A percentile compares a stretch with the other conserved stretches of the same genome.
These are phyloP conservation scores for Pistacia integerrima DNA, from an alignment of 345 rosid genomes.

Conservation along the genomic window DNA sequence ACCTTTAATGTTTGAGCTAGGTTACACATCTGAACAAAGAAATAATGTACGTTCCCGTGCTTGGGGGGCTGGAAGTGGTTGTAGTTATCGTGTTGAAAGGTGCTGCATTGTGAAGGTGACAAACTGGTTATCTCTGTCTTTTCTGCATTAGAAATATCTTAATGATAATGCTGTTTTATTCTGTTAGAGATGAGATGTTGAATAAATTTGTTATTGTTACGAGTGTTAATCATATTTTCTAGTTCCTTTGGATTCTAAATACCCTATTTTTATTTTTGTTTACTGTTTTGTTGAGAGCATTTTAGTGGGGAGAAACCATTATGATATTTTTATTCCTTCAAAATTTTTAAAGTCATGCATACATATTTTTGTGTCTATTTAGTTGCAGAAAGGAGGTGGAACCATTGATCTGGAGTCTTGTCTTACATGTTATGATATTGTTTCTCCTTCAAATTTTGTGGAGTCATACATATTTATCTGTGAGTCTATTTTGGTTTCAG, in stretches of 20 bases:
- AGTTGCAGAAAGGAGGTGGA: constrained; percentile 94
- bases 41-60: constrained; percentile 99
- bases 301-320: background rate
- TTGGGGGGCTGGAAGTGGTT: constrained; percentile 99
- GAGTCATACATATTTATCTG: background rate
- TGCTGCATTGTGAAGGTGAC: constrained; percentile 97
- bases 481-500: constrained; percentile 43
- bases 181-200: background rate
- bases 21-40: constrained; percentile 90
- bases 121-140: constrained; percentile 16
- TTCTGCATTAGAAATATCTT: constrained; percentile 2
- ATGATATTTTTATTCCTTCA: background rate
- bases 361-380: constrained; percentile 1
- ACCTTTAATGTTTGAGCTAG: constrained; percentile 33
- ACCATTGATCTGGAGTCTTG: constrained; percentile 93
- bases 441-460: background rate
- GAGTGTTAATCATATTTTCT: background rate
- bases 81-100: constrained; percentile 91
- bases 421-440: constrained; percentile 56
- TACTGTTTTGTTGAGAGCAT: background rate
- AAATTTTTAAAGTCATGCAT: background rate
- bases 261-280: background rate
- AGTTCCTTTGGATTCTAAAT: background rate
- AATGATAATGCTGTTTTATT: background rate
- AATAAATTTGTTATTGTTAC: constrained; percentile 11